These are phyloP conservation scores for Euphorbia lathyris DNA, from an alignment of 345 rosid genomes.

Conservation along the genomic window DNA sequence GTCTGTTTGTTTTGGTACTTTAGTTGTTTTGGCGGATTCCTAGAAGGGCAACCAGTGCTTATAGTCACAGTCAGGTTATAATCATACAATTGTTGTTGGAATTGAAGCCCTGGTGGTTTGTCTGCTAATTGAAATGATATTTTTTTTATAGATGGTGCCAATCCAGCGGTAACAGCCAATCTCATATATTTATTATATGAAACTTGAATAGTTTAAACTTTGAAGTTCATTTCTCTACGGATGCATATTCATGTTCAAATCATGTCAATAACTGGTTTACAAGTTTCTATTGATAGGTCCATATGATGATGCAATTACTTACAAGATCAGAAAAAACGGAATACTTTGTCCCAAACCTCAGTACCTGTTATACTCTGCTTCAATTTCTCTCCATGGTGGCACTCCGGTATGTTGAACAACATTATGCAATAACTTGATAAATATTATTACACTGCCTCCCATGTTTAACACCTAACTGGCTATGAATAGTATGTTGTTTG, in stretches of 20 bases:
- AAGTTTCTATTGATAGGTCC: constrained; percentile 54
- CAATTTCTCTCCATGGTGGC: constrained; percentile 96
- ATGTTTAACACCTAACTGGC: no score
- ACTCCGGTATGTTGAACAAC: constrained; percentile 52
- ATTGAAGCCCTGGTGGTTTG: constrained; percentile 90
- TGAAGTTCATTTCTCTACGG: no score
- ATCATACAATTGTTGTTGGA: constrained; percentile 68
- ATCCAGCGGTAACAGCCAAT: constrained; percentile 63
- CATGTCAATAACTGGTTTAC: not conserved
- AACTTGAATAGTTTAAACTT: no score
- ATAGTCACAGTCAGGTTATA: constrained; percentile 93
- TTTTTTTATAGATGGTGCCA: constrained; percentile 97
- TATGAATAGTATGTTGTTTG: no score
- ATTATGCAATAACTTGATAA: not conserved
- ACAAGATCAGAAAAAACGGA: constrained; percentile 81
- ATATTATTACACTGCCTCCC: no score
- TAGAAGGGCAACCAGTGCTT: constrained; percentile 95
- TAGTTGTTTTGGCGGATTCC: no score
- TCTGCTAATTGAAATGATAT: constrained; percentile 85
- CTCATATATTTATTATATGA: not conserved
- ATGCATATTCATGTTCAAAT: not conserved
- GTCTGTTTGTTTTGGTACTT: no score
- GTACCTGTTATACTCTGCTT: constrained; percentile 95
- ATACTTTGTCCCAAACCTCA: constrained; percentile 97
- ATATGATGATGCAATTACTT: constrained; percentile 91